Conservation (phyloP, 2,329 filamentous ascomycete genomes). For the Myriosclerotinia duriaeana region DNA sequence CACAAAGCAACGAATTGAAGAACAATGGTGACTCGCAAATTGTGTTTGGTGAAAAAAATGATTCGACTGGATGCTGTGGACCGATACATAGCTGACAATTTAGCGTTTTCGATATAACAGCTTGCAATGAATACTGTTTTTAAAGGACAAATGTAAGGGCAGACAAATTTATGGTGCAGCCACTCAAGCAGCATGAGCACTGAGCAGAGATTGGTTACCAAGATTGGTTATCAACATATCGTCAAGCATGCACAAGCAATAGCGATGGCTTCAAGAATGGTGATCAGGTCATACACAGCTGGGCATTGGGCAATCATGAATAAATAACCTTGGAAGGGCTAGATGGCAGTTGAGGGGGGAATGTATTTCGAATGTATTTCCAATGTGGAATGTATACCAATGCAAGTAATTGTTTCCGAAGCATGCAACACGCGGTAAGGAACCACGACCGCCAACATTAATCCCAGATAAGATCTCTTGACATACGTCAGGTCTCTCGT, state of each 20-base stretch:
- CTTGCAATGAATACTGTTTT: no score
- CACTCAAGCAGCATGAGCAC: no score
- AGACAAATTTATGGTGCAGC: neutral
- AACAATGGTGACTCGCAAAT: neutral
- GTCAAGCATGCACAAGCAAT: neutral
- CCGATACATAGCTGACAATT: neutral
- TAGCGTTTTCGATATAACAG: neutral
- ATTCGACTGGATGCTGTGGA: neutral
- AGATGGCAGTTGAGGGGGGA: neutral
- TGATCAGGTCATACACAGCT: neutral
- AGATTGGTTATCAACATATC: neutral
- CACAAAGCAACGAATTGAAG: neutral
- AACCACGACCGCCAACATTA: neutral
- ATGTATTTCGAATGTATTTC: neutral
- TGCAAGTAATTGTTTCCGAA: neutral
- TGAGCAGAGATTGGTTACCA: neutral
- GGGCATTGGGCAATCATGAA: neutral
- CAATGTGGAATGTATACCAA: neutral
- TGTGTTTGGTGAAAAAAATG: no score
- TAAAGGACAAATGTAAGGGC: neutral
- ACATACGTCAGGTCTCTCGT: neutral
- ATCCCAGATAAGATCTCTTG: neutral
- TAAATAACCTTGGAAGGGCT: neutral
- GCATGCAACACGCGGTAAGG: neutral
- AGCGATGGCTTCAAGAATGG: neutral